These are phyloP conservation scores for Umbellularia californica DNA, from an alignment of 164 flowering plant species.

Conservation along the genomic window DNA sequence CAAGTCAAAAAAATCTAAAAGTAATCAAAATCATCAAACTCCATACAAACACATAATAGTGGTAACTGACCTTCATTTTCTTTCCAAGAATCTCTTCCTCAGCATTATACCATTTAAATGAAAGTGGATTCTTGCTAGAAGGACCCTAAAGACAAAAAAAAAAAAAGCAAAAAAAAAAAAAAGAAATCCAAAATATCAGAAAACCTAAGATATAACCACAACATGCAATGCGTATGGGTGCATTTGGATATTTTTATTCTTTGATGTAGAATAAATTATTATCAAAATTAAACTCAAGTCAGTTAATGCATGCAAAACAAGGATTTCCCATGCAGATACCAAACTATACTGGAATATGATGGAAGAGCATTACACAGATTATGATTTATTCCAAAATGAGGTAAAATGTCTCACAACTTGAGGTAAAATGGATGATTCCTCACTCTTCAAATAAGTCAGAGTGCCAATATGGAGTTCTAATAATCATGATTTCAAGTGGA, in stretches of 20 bases:
- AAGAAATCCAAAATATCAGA: not conserved
- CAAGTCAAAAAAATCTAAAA: not conserved
- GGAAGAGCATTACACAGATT: not conserved
- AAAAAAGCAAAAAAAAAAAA: not conserved
- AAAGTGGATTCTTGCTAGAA: slow-evolving; percentile 72
- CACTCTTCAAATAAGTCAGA: too few relatives aligned
- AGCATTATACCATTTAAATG: slow-evolving; percentile 88
- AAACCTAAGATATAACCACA: not conserved
- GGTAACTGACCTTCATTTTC: slow-evolving; percentile 78
- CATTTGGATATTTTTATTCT: not conserved
- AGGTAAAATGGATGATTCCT: too few relatives aligned
- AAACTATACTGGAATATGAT: too few relatives aligned
- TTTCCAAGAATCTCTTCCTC: slow-evolving; percentile 91
- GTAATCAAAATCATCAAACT: not conserved
- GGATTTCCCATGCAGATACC: too few relatives aligned
- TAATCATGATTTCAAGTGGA: too few relatives aligned
- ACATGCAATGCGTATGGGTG: not conserved
- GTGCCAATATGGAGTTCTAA: too few relatives aligned
- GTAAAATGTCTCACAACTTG: too few relatives aligned
- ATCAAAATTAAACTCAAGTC: too few relatives aligned
- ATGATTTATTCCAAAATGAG: not conserved
- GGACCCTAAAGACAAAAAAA: slow-evolving; percentile 59
- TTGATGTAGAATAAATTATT: not conserved
- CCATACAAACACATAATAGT: not conserved
- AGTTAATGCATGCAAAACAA: too few relatives aligned